Evolutionary conservation across 2,329 filamentous ascomycete species (phyloP), one percentile per base, ranked within the genome.

Genomic region (Colletotrichum lindemuthianum): DNA sequence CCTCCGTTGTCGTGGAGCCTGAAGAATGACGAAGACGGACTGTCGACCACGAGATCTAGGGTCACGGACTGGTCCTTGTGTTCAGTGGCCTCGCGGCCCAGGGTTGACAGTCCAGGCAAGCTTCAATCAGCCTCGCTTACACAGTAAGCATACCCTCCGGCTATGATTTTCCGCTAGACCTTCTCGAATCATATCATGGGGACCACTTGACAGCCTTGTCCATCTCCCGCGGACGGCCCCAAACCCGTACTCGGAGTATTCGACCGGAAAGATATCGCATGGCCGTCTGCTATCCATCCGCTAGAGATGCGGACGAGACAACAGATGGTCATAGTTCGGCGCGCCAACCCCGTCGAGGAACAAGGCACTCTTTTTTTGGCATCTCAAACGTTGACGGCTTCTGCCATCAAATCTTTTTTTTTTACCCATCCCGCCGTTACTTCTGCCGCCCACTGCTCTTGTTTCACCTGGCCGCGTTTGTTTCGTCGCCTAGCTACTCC

Each of bases 401-500:
- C 58, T 65, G 58, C 52, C 63, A 65, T 63, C 63, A 56, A 52
- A 51, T 57, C 45, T 63, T 60, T 55, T 63, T 60, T 55, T 40
- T 41, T 9, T 33, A 32, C 47, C 63, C 51, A 55, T 52, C 48
- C 51, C 40, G 33, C 45, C 57, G 8, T 52, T 47, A 36, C 45
- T 36, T 65, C 51, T 63, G 41, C 58, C 41, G 63, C 63, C 63
- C 63, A 63, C 51, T 47, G 51, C 51, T 65, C 58, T 52, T 65
- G 63, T 65, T 65, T 65, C 63, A 65, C 37, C 59, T 66, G n/a
- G 53, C 59, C 59, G 54, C 53, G 59, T 64, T 63, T 55, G 63
- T 66, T 66, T 66, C 59, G 59, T 36, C 16, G 60, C 44, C 49
- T 43, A 64, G 40, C 48, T 54, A 33, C 34, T 34, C 48, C 63